These are phyloP conservation scores for Paramecium pentaurelia DNA, from an alignment of 73 alveolate genomes.

Conservation along the genomic window DNA sequence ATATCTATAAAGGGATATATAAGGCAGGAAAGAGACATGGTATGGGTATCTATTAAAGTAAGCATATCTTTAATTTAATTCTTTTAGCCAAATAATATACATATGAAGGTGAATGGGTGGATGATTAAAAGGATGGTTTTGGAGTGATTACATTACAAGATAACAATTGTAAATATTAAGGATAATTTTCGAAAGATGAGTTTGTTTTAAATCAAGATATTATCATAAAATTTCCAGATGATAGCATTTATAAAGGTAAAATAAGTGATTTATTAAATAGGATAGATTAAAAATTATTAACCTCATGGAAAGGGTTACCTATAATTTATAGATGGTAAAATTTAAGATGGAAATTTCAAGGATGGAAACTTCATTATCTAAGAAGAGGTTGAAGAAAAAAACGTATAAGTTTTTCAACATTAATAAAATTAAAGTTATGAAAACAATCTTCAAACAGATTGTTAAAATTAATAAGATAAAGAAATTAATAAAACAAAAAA, in stretches of 20 bases:
- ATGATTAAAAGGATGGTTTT: constrained; percentile 37
- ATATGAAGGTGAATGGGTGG: constrained; percentile 53
- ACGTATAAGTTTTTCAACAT: not conserved
- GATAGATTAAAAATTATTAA: constrained; percentile 18
- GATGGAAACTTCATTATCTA: not conserved
- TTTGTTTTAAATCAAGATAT: not conserved
- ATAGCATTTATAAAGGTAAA: constrained; percentile 40
- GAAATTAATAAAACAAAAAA: not conserved
- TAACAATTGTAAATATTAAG: not conserved
- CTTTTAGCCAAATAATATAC: not conserved
- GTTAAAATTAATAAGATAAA: not conserved
- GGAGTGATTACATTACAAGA: constrained; percentile 33
- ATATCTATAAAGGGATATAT: constrained; percentile 53
- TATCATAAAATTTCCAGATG: constrained; percentile 43
- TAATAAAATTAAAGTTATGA: not conserved
- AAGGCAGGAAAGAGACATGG: constrained; percentile 56
- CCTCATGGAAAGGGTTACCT: constrained; percentile 59
- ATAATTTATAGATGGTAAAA: constrained; percentile 26
- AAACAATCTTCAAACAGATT: not conserved
- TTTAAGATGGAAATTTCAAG: constrained; percentile 30
- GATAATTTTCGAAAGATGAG: constrained; percentile 27
- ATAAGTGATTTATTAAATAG: not conserved
- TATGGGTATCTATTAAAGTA: constrained; percentile 45
- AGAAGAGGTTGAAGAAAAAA: not conserved
- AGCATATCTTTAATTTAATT: not conserved